Base-by-base conservation (phyloP, 2,329 filamentous ascomycete species). In the Aspergillus novofumigatus region DNA sequence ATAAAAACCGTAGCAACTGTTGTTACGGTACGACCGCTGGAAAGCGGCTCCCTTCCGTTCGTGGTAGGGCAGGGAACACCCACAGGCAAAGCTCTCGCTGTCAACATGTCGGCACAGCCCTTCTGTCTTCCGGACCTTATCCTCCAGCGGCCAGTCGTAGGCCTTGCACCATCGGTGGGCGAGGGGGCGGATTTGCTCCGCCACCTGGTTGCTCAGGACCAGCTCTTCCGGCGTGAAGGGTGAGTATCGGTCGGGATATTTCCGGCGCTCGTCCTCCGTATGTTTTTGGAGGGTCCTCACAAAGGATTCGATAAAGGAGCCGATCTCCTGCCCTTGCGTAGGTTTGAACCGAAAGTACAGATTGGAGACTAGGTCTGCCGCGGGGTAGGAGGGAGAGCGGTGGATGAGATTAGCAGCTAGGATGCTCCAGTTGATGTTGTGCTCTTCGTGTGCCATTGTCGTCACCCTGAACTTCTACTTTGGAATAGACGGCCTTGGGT, bases 11-110 rank as follows among this genome's bases (percentile, higher is more conserved):
- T 62, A 64, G 47, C 62, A 68, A 3, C 38, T 11, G 21, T 60
- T 62, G 1, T 8, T 1, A 10, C 23, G 5, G 23, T 57, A 55
- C 20, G 20, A 14, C 10, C 60, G 61, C 14, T 58, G 45, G 50
- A 69, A 68, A 1, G 62, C 58, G 2, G 50, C 35, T n/a, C 52
- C 52, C 38, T 38, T 58, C 45, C 66, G 54, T 35, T 67, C 62
- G 11, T 59, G 44, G 7, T 45, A 42, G 1, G 66, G 60, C 2
- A 57, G 11, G 11, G 55, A 17, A 11, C 51, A 57, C 23, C 17
- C 17, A n/a, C 51, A 57, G 35, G n/a, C 48, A 21, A 52, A 42
- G 20, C n/a, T 23, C 20, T 35, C n/a, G 23, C 26, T 21, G 51
- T 45, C n/a, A n/a, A 14, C 14, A 53, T 53, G 51, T 9, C 11